Conservation (phyloP, 768 basidiomycete species). For the Mycena belliarum region DNA sequence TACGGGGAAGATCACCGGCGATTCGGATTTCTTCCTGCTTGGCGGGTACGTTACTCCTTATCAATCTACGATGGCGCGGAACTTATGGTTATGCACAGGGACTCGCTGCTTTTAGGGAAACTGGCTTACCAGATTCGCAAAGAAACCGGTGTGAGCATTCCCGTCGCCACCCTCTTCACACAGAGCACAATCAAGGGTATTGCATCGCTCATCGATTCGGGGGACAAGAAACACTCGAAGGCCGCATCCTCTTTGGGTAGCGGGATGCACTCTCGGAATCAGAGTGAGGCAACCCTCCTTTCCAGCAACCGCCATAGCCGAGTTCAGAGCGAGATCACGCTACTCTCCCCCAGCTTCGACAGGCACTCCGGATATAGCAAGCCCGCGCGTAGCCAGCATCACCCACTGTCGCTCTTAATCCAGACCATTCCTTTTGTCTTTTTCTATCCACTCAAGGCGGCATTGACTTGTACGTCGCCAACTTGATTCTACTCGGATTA, state of each 20-base stretch:
- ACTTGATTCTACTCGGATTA: neutral
- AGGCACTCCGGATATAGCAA: slow-evolving; percentile 10
- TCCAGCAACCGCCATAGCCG: neutral
- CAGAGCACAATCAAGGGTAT: slow-evolving; percentile 44
- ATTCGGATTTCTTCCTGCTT: slow-evolving; percentile 45
- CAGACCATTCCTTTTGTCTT: slow-evolving; percentile 44
- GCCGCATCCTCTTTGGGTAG: neutral
- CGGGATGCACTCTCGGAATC: neutral
- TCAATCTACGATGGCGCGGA: neutral
- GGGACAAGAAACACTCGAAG: slow-evolving; percentile 10
- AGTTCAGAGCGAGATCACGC: neutral
- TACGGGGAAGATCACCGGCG: slow-evolving; percentile 27
- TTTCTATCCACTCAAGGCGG: slow-evolving; percentile 46
- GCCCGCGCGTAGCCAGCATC: slow-evolving; percentile 29
- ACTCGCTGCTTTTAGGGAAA: slow-evolving; percentile 46
- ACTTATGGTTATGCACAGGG: slow-evolving; percentile 17
- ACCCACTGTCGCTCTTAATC: slow-evolving; percentile 41
- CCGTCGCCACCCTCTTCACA: slow-evolving; percentile 42
- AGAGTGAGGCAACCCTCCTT: slow-evolving; percentile 13
- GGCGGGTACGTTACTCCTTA: slow-evolving; percentile 26
- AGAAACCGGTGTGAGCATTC: slow-evolving; percentile 36
- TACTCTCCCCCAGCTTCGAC: slow-evolving; percentile 12
- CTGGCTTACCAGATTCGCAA: slow-evolving; percentile 42
- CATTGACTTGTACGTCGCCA: slow-evolving; percentile 33
- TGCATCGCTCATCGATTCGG: slow-evolving; percentile 35